A percentile compares a stretch with the other conserved stretches of the same genome.
These are phyloP conservation scores for Crithidia bombi DNA, from an alignment of 208 protist genomes.

Conservation along the genomic window DNA sequence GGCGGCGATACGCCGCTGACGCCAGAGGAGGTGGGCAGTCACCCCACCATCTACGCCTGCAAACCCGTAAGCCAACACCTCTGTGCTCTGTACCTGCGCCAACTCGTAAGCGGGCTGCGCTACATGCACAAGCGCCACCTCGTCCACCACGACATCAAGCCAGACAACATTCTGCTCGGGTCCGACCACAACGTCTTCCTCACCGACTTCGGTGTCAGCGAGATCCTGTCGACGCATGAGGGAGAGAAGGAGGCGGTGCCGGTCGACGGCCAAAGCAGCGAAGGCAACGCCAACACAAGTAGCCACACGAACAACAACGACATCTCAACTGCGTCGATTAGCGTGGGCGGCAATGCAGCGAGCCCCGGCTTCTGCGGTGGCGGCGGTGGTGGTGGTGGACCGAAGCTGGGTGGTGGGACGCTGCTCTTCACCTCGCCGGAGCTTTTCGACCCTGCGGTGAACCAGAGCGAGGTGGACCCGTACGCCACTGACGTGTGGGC, in stretches of 20 bases:
- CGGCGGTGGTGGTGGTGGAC: neutral
- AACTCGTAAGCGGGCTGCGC: slow-evolving; percentile 74
- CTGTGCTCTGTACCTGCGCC: slow-evolving; percentile 63
- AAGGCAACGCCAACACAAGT: neutral
- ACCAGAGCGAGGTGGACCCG: slow-evolving; percentile 38
- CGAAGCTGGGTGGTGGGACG: slow-evolving; percentile 56
- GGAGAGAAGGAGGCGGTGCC: slow-evolving; percentile 15
- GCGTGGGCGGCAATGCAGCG: neutral
- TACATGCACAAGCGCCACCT: slow-evolving; percentile 81
- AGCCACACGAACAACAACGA: neutral
- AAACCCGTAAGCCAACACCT: slow-evolving; percentile 43
- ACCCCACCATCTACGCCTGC: slow-evolving; percentile 46
- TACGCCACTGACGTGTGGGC: slow-evolving; percentile 82
- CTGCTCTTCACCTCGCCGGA: slow-evolving; percentile 81
- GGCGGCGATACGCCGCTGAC: slow-evolving; percentile 30
- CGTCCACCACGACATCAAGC: slow-evolving; percentile 86
- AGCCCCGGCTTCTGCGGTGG: neutral
- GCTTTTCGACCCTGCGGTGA: slow-evolving; percentile 35
- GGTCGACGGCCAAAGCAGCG: neutral
- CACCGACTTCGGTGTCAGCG: slow-evolving; percentile 81
- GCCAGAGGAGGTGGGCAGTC: slow-evolving; percentile 32
- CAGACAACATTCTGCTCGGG: slow-evolving; percentile 78
- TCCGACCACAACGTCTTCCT: slow-evolving; percentile 62
- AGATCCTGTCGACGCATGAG: slow-evolving; percentile 46
- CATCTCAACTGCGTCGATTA: neutral